A percentile compares a stretch with the other conserved stretches of the same genome.
Evolutionary conservation across 257 asterid species (phyloP).

Genomic region (Cruciata laevipes): DNA sequence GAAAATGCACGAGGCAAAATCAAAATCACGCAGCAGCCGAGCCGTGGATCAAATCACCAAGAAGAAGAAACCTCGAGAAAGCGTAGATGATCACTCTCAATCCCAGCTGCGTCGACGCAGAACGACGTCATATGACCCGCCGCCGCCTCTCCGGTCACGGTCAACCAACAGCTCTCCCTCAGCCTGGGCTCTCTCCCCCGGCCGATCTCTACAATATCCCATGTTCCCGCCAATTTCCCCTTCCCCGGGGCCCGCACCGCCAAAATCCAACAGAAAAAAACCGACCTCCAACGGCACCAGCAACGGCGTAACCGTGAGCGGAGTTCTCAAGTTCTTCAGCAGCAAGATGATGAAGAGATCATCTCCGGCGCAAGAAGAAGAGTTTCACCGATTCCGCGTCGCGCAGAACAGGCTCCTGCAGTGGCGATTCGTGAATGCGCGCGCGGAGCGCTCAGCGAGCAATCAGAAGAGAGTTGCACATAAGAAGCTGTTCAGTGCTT

Average conservation of each 20-base stretch:
- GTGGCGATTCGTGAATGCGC: slow-evolving; percentile 81
- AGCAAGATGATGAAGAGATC: slow-evolving; percentile 39
- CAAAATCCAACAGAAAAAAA: slow-evolving; percentile 33
- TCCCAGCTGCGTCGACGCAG: slow-evolving; percentile 27
- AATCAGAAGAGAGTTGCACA: slow-evolving; percentile 39
- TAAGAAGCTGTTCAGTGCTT: slow-evolving; percentile 46
- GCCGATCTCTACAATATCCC: slow-evolving; percentile 30
- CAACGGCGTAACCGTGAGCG: slow-evolving; percentile 26
- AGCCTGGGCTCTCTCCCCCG: slow-evolving; percentile 83
- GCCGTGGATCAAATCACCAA: background rate
- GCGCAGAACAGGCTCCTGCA: slow-evolving; percentile 58
- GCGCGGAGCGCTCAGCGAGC: slow-evolving; percentile 47
- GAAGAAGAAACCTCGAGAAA: slow-evolving; percentile 16
- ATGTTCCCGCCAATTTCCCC: background rate
- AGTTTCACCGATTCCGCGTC: slow-evolving; percentile 49
- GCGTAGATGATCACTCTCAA: slow-evolving; percentile 24
- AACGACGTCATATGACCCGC: slow-evolving; percentile 19
- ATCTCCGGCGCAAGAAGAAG: slow-evolving; percentile 41
- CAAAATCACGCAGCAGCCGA: background rate
- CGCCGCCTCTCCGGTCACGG: slow-evolving; percentile 36
- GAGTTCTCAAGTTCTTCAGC: slow-evolving; percentile 48
- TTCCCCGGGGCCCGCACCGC: slow-evolving; percentile 19
- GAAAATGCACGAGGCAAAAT: background rate
- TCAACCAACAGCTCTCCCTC: slow-evolving; percentile 59
- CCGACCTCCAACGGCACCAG: background rate